Evolutionary conservation across 1,284 basidiomycete species (phyloP).

Genomic region (Erythrobasidium hasegawianum): DNA sequence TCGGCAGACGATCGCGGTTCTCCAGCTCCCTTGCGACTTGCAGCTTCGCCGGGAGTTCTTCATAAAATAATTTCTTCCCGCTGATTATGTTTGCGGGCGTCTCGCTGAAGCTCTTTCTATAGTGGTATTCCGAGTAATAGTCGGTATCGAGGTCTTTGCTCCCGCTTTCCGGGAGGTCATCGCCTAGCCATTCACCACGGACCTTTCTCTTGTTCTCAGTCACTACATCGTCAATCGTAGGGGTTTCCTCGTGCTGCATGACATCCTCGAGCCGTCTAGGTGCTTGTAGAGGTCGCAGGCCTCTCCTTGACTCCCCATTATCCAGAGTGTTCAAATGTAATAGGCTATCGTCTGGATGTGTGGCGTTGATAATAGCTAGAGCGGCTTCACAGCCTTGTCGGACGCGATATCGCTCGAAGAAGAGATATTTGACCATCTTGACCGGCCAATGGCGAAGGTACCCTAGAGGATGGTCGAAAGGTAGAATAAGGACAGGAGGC

Average conservation of each 20-base stretch:
- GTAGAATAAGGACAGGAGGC: constrained; percentile 77
- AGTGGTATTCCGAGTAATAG: constrained; percentile 62
- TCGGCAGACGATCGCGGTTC: constrained; percentile 74
- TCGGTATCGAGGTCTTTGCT: constrained; percentile 71
- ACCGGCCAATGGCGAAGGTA: constrained; percentile 72
- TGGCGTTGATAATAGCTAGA: constrained; percentile 64
- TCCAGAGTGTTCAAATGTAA: background rate
- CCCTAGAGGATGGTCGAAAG: constrained; percentile 79
- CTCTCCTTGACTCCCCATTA: constrained; percentile 9
- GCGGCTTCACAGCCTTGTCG: constrained; percentile 77
- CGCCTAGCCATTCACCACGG: constrained; percentile 42
- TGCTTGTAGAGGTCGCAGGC: constrained; percentile 17
- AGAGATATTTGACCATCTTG: constrained; percentile 80
- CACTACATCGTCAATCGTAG: constrained; percentile 35
- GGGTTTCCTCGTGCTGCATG: constrained; percentile 7
- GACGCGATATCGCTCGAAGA: constrained; percentile 80
- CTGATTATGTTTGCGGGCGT: constrained; percentile 64
- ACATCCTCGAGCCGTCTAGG: constrained; percentile 15
- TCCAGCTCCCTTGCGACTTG: constrained; percentile 70
- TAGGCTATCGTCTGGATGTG: constrained; percentile 48
- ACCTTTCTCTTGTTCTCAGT: constrained; percentile 37
- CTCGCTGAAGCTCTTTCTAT: constrained; percentile 59
- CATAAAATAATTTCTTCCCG: constrained; percentile 71
- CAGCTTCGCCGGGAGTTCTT: constrained; percentile 64
- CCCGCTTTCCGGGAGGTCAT: constrained; percentile 40